Percentiles rank a stretch among this genome's conserved stretches.
These are phyloP conservation scores for Phytopythium boreale DNA, from an alignment of 352 stramenopile species.

Conservation along the genomic window DNA sequence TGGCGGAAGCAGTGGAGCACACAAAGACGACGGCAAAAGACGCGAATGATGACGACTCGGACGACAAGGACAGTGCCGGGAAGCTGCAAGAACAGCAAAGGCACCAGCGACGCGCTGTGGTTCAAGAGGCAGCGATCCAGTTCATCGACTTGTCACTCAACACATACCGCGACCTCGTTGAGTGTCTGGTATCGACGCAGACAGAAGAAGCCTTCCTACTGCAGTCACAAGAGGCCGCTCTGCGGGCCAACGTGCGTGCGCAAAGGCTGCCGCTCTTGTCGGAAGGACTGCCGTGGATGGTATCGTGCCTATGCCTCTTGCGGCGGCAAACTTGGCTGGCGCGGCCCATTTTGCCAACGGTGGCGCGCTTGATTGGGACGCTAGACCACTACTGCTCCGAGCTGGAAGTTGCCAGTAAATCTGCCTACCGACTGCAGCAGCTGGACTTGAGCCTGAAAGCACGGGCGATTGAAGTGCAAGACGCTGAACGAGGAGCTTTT, in stretches of 20 bases:
- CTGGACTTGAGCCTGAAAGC: conserved; percentile 62
- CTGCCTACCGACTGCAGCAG: conserved; percentile 57
- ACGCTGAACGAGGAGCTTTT: conserved; percentile 48
- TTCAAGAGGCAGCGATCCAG: conserved; percentile 68
- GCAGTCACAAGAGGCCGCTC: conserved; percentile 15
- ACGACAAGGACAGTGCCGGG: not conserved
- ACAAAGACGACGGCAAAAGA: conserved; percentile 37
- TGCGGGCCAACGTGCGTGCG: conserved; percentile 34
- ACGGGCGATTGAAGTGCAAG: conserved; percentile 57
- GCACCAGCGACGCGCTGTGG: conserved; percentile 30
- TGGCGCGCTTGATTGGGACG: conserved; percentile 59
- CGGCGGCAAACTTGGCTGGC: conserved; percentile 79
- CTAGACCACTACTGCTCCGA: conserved; percentile 79
- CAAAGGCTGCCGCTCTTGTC: conserved; percentile 55
- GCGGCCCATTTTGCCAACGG: conserved; percentile 56
- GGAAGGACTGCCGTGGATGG: conserved; percentile 70
- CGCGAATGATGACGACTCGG: conserved; percentile 8
- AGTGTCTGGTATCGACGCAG: conserved; percentile 42
- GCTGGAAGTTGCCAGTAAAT: conserved; percentile 52
- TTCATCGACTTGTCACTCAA: conserved; percentile 66
- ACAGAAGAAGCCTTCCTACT: conserved; percentile 47
- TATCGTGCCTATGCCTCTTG: conserved; percentile 76
- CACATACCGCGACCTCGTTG: conserved; percentile 51
- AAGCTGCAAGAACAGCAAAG: conserved; percentile 1
- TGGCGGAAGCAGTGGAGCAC: conserved; percentile 69